Base-by-base conservation (phyloP, 73 alveolate species). In the Blepharisma japonicum region DNA sequence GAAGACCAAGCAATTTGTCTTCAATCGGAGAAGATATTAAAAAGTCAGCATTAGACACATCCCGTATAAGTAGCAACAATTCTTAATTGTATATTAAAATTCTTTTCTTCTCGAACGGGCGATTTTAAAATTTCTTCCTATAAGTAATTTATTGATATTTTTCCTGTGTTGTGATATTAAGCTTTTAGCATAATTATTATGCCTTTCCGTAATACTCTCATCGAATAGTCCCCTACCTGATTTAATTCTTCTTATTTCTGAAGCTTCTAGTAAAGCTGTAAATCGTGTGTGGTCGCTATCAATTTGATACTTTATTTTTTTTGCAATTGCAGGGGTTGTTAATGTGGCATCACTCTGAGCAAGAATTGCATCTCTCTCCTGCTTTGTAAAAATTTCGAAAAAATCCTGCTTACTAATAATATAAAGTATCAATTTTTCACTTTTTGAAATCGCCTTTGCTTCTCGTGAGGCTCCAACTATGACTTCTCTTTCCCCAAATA, bases 171-270 rank as follows among this genome's bases (percentile, higher is more conserved):
- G 39, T 14, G 23, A 61, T 14, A 61, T 61, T 39, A 61, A 39
- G 14, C 23, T 39, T 61, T 61, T 61, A 18, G 74, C 74, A 25
- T 61, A 61, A 1, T 61, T 61, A 25, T 61, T 39, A 14, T 61
- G 14, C 23, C 47, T 61, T 25, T 9, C 23, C 18, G 47, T 61
- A 25, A 61, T 61, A 61, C 49, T 18, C 0, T 61, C 74, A 61
- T 61, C 74, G 47, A n/a, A 61, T 18, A 61, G 47, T 61, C 47
- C 74, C 47, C 74, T n/a, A 18, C 74, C 74, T 61, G 14, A 14
- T 61, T 61, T 61, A 25, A 61, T 39, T 61, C 74, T 61, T 61
- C 23, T 61, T 8, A 61, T 61, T 9, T 61, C 46, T 1, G 74
- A 61, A 5, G 74, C 74, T 61, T 61, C 74, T 39, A 61, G 2